A percentile compares a stretch with the other conserved stretches of the same genome.
These are phyloP conservation scores for Coniophora puteana DNA, from an alignment of 1,284 basidiomycete species.

Conservation along the genomic window DNA sequence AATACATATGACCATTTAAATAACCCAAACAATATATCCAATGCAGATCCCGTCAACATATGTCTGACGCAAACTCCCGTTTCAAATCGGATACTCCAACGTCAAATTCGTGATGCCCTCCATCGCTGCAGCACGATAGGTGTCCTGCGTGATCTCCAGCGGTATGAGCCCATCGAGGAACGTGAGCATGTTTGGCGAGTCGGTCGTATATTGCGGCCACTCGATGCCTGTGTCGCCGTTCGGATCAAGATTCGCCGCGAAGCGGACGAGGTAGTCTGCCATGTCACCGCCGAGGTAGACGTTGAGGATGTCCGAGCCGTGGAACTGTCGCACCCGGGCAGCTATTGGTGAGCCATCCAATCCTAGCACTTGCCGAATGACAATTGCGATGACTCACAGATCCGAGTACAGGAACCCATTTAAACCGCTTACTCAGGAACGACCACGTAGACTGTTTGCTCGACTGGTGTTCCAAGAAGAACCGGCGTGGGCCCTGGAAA, in stretches of 20 bases:
- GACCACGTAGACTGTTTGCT: constrained; percentile 26
- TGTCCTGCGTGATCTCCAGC: constrained; percentile 24
- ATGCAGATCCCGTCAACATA: too few species aligned
- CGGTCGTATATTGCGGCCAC: constrained; percentile 17
- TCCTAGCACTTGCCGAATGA: too few species aligned
- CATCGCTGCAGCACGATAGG: constrained; percentile 25
- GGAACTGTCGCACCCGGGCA: constrained; percentile 8
- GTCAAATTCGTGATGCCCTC: constrained; percentile 35
- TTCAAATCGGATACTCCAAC: constrained; percentile 34
- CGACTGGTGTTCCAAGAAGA: constrained; percentile 16
- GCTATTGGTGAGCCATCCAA: background rate
- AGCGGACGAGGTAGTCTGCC: constrained; percentile 21
- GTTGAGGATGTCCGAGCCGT: constrained; percentile 13
- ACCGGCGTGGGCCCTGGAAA: constrained; percentile 24
- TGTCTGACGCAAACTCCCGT: too few species aligned
- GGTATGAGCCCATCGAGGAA: constrained; percentile 20
- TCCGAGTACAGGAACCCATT: constrained; percentile 15
- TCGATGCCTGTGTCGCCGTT: constrained; percentile 14
- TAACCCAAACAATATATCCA: too few species aligned
- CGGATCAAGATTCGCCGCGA: constrained; percentile 21
- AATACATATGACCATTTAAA: too few species aligned
- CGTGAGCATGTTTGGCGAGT: constrained; percentile 17
- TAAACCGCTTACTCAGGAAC: constrained; percentile 17
- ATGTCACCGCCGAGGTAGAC: constrained; percentile 13
- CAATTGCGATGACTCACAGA: too few species aligned